Percentiles rank a stretch among this genome's conserved stretches.
These are phyloP conservation scores for Pythium brachiatum DNA, from an alignment of 352 stramenopile genomes.

Conservation along the genomic window DNA sequence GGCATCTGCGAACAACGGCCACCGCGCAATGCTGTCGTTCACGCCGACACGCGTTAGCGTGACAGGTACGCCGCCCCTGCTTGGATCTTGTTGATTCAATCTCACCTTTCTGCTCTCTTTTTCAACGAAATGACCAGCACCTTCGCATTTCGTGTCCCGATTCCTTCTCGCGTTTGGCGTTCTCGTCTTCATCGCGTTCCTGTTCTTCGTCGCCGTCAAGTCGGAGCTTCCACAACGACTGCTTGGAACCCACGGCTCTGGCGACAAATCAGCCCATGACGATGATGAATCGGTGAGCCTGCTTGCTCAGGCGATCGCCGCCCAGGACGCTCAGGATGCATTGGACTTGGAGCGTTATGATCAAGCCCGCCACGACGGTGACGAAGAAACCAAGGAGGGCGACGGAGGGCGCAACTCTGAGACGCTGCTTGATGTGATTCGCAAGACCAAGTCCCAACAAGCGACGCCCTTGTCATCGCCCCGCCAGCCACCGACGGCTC, in stretches of 20 bases:
- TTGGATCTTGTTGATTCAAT: not conserved
- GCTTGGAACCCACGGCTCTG: not conserved
- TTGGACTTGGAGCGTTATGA: not conserved
- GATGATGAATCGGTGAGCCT: conserved; percentile 29
- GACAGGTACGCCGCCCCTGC: conserved; percentile 9
- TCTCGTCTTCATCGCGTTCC: conserved; percentile 17
- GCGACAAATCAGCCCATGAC: conserved; percentile 9
- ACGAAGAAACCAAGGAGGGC: conserved; percentile 3
- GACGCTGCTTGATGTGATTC: conserved; percentile 33
- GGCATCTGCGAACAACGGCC: conserved; percentile 25
- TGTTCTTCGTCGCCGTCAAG: conserved; percentile 23
- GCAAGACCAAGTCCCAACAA: conserved; percentile 28
- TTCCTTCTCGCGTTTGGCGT: conserved; percentile 25
- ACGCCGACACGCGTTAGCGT: conserved; percentile 26
- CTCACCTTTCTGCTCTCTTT: not conserved
- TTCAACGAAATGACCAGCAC: conserved; percentile 6
- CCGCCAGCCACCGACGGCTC: not conserved
- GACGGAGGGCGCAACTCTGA: conserved; percentile 7
- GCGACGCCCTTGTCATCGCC: conserved; percentile 9
- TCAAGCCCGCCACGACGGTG: not conserved
- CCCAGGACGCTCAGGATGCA: conserved; percentile 16
- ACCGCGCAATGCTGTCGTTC: conserved; percentile 29
- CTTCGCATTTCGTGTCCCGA: conserved; percentile 18
- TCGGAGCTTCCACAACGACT: conserved; percentile 19
- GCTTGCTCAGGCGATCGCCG: conserved; percentile 21